A percentile compares a stretch with the other conserved stretches of the same genome.
These are phyloP conservation scores for Nicotiana tomentosiformis DNA, from an alignment of 257 asterid genomes.

Conservation along the genomic window DNA sequence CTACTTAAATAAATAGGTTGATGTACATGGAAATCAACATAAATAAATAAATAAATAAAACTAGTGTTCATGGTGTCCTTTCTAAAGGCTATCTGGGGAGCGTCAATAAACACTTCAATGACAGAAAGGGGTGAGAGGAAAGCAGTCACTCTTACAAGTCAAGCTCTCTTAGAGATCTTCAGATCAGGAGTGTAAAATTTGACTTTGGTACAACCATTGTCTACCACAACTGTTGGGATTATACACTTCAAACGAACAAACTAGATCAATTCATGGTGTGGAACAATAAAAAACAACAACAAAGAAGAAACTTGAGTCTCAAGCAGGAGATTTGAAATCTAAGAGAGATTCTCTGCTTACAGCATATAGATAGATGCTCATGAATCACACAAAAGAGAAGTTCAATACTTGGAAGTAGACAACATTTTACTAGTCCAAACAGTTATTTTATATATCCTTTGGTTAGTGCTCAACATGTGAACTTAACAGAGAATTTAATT, in stretches of 20 bases:
- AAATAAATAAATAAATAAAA: background rate
- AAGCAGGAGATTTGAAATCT: background rate
- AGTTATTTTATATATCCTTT: background rate
- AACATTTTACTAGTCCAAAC: background rate
- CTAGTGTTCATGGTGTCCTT: background rate
- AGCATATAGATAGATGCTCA: background rate
- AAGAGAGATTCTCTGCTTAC: background rate
- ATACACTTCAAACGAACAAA: background rate
- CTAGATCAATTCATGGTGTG: background rate
- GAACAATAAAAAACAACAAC: background rate
- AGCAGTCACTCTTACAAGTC: background rate
- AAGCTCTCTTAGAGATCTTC: background rate
- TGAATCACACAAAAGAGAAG: background rate
- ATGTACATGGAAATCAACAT: background rate
- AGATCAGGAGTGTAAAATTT: background rate
- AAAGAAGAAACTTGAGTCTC: background rate
- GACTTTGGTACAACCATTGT: background rate
- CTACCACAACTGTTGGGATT: background rate
- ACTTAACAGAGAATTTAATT: background rate
- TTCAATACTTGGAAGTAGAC: background rate
- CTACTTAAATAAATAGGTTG: background rate
- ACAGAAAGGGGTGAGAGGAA: background rate
- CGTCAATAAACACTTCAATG: background rate
- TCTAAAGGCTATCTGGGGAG: background rate
- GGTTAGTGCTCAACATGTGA: background rate